These are phyloP conservation scores for Gossypium laxum DNA, from an alignment of 441 rosid species.

Conservation along the genomic window DNA sequence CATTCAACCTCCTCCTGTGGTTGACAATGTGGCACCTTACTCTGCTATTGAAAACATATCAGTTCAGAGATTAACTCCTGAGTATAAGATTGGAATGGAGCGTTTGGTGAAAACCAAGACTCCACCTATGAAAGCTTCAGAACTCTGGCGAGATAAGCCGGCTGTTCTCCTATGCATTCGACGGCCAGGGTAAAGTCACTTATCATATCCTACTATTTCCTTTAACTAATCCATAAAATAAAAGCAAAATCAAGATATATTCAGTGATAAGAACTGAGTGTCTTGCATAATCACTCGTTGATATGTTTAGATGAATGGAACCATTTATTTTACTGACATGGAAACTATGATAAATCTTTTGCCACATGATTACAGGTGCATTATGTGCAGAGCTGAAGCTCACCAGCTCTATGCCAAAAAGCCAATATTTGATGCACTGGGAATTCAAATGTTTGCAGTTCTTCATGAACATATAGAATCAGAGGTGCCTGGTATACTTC, in stretches of 20 bases:
- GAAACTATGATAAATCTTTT: slow-evolving; percentile 1
- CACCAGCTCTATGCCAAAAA: slow-evolving; percentile 50
- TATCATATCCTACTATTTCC: background rate
- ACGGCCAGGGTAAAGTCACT: slow-evolving; percentile 44
- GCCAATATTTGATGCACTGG: slow-evolving; percentile 54
- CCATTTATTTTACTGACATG: background rate
- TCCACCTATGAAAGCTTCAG: slow-evolving; percentile 57
- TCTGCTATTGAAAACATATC: slow-evolving; percentile 39
- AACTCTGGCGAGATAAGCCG: slow-evolving; percentile 50
- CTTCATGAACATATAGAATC: slow-evolving; percentile 58
- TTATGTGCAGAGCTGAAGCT: slow-evolving; percentile 74
- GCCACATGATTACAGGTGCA: slow-evolving; percentile 39
- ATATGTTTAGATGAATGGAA: background rate
- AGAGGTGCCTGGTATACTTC: slow-evolving; percentile 30
- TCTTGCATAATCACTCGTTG: background rate
- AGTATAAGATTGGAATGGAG: slow-evolving; percentile 49
- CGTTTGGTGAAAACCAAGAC: slow-evolving; percentile 40
- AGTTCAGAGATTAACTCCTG: slow-evolving; percentile 43
- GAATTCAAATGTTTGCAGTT: slow-evolving; percentile 48
- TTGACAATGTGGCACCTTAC: slow-evolving; percentile 39
- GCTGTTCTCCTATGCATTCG: slow-evolving; percentile 51
- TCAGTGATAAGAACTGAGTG: background rate
- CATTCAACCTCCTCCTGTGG: slow-evolving; percentile 39
- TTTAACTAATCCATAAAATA: background rate
- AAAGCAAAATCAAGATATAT: background rate